These are phyloP conservation scores for Olyra latifolia DNA, from an alignment of 176 grass and related monocot species.

Conservation along the genomic window DNA sequence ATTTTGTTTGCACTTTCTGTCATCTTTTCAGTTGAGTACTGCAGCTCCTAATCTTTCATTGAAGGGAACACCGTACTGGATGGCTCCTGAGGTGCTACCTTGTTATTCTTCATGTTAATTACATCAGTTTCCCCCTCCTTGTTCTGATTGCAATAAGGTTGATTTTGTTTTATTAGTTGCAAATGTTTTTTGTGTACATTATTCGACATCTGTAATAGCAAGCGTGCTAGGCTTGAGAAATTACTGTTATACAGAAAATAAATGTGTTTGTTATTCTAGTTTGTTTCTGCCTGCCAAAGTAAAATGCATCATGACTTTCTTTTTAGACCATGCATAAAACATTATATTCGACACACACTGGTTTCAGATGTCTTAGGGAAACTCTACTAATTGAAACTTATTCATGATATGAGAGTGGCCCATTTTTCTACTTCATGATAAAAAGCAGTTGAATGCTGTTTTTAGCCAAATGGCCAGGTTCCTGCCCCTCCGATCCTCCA, in stretches of 20 bases:
- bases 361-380: neutral
- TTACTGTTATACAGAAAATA: neutral
- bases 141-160: neutral
- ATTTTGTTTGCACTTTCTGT: constrained; percentile 26
- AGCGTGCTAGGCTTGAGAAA: neutral
- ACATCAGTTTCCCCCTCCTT: neutral
- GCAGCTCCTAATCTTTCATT: constrained; percentile 82
- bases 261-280: neutral
- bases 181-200: constrained; percentile 4
- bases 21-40: constrained; percentile 64
- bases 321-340: neutral
- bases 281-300: neutral
- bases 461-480: neutral
- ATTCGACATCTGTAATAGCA: neutral
- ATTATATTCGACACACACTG: neutral
- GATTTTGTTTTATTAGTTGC: constrained; percentile 5
- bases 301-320: neutral
- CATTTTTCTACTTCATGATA: neutral
- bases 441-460: neutral
- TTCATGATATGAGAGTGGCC: neutral
- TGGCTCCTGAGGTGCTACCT: constrained; percentile 88
- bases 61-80: constrained; percentile 97
- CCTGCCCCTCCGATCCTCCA: neutral
- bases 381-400: neutral
- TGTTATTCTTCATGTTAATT: constrained; percentile 18